Conservation (phyloP, 345 rosid genomes). For the Toxicodendron radicans region DNA sequence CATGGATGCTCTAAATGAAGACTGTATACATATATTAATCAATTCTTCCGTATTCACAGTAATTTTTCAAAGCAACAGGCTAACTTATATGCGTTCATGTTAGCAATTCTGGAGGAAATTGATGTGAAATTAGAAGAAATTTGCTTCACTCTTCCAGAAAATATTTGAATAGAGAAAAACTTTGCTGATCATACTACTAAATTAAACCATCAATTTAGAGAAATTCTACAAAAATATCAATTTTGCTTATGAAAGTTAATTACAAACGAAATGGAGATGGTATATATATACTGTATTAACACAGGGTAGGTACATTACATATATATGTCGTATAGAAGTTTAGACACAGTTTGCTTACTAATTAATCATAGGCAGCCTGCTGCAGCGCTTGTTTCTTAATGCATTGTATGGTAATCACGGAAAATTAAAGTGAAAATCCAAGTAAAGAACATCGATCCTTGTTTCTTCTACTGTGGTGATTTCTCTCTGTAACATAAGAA, state of each 20-base stretch:
- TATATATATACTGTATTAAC: no score
- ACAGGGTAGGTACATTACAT: no score
- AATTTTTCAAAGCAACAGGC: not conserved
- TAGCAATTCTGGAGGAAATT: not conserved
- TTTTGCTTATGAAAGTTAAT: not conserved
- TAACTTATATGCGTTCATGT: not conserved
- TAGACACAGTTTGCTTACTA: not conserved
- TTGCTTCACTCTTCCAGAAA: not conserved
- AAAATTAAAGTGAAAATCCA: not conserved
- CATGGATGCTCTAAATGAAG: not conserved
- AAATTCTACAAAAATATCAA: not conserved
- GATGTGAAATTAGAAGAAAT: not conserved
- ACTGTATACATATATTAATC: not conserved
- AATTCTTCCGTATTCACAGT: not conserved
- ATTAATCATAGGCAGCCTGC: not conserved
- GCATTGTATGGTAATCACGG: not conserved
- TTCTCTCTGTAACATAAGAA: constrained; percentile 5
- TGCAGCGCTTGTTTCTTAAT: not conserved
- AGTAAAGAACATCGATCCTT: not conserved
- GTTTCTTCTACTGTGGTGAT: constrained; percentile 6
- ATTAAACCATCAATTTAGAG: not conserved
- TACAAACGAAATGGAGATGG: not conserved
- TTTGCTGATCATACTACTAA: not conserved
- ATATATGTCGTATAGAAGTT: not conserved
- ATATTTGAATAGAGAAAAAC: not conserved